phyloP scores from a whole-genome alignment of 805 yeast species.

The Henningerozyma blattae region DNA sequence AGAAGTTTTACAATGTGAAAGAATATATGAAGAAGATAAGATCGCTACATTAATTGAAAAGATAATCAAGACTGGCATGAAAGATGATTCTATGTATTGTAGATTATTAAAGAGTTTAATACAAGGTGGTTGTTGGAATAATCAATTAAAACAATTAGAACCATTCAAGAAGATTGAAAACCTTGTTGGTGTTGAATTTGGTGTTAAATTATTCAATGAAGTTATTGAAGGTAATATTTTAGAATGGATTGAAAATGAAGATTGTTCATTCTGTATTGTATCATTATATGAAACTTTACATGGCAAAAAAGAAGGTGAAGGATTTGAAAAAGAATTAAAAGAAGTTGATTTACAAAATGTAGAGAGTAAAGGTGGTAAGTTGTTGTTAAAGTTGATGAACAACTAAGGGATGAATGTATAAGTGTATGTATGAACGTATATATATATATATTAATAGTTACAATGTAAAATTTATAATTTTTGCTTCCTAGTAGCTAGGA shows the following conservation, averaged over 20 bases:
- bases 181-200: conserved; percentile 44
- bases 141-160: conserved; percentile 40
- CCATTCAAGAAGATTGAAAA: conserved; percentile 30
- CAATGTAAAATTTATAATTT: too few relatives aligned
- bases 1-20: conserved; percentile 57
- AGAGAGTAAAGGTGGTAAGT: conserved; percentile 54
- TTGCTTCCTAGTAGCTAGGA: neutral
- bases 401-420: too few relatives aligned
- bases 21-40: conserved; percentile 30
- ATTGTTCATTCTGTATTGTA: conserved; percentile 72
- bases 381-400: conserved; percentile 31
- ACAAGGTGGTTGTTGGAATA: conserved; percentile 78
- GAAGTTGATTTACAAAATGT: conserved; percentile 23
- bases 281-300: conserved; percentile 61
- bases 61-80: conserved; percentile 53
- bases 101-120: conserved; percentile 66
- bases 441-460: too few relatives aligned
- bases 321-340: conserved; percentile 39
- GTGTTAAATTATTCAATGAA: conserved; percentile 34
- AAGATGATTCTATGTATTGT: conserved; percentile 60
- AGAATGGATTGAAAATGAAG: conserved; percentile 57
- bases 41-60: conserved; percentile 35
- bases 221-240: conserved; percentile 31
- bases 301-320: conserved; percentile 32
- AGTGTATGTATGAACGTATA: too few relatives aligned